Evolutionary conservation across 148 eudicot genomes (phyloP).

Genomic region (Camellia granthamiana): DNA sequence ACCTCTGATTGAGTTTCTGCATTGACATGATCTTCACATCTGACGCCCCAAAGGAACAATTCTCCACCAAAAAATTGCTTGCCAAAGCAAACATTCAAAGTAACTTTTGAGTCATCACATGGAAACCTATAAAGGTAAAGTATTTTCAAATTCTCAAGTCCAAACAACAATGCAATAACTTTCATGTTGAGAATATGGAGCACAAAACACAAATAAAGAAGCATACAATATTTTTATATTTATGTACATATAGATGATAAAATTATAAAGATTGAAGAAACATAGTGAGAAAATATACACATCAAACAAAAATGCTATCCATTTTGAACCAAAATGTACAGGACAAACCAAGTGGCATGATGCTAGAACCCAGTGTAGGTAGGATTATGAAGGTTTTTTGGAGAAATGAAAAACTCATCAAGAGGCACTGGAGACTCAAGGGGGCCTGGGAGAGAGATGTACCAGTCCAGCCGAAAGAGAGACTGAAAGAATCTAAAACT

Average conservation of each 20-base stretch:
- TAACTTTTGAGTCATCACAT: conserved; percentile 95
- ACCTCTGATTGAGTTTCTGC: conserved; percentile 83
- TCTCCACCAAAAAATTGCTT: conserved; percentile 88
- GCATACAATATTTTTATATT: background rate
- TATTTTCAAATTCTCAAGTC: conserved; percentile 3
- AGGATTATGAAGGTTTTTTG: no score
- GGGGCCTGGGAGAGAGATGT: no score
- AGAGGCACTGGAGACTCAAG: no score
- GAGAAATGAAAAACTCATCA: no score
- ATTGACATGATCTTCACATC: conserved; percentile 92
- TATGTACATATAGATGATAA: background rate
- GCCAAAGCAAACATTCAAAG: conserved; percentile 84
- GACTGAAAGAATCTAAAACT: no score
- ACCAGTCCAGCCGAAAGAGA: no score
- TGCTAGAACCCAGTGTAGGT: background rate
- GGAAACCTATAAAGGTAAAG: conserved; percentile 61
- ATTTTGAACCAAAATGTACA: background rate
- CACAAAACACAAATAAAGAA: background rate
- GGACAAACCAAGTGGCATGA: background rate
- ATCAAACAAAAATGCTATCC: background rate
- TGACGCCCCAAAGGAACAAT: conserved; percentile 80
- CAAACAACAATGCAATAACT: conserved; percentile 7
- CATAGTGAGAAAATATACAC: background rate
- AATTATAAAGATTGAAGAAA: background rate
- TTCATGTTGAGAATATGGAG: background rate